A percentile compares a stretch with the other conserved stretches of the same genome.
Evolutionary conservation across 495 filamentous ascomycete genomes (phyloP).

Genomic region (Penicillium riverlandense): DNA sequence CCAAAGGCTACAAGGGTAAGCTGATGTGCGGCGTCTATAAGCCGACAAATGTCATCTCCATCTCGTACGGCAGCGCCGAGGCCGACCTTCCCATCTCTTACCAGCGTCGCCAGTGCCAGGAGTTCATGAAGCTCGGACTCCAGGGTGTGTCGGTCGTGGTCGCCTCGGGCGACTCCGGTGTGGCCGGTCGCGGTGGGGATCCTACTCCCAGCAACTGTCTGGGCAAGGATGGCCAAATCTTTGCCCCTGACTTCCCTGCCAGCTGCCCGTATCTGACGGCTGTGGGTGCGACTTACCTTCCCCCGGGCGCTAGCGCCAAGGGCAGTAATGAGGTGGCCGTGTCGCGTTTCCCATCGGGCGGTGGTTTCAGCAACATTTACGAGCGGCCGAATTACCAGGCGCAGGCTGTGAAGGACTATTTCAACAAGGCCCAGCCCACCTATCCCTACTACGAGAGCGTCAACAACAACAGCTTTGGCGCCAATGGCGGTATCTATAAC

Average conservation of each 20-base stretch:
- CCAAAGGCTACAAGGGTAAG: constrained; percentile 47
- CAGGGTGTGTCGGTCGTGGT: constrained; percentile 55
- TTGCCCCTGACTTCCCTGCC: constrained; percentile 42
- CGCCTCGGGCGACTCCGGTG: constrained; percentile 55
- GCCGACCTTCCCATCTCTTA: constrained; percentile 43
- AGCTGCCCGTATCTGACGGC: constrained; percentile 47
- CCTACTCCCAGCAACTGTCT: constrained; percentile 30
- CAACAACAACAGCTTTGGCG: constrained; percentile 31
- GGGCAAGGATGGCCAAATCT: constrained; percentile 34
- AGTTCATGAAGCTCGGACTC: constrained; percentile 60
- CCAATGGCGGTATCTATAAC: constrained; percentile 49
- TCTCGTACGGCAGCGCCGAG: constrained; percentile 51
- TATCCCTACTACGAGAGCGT: constrained; percentile 35
- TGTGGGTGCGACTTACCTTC: constrained; percentile 42
- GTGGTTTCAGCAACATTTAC: constrained; percentile 67
- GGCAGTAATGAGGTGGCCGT: constrained; percentile 35
- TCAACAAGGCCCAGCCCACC: constrained; percentile 36
- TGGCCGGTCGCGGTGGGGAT: constrained; percentile 36
- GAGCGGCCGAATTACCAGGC: constrained; percentile 51
- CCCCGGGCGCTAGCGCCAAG: constrained; percentile 22
- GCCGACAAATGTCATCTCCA: constrained; percentile 53
- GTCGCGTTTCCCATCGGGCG: constrained; percentile 46
- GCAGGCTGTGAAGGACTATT: constrained; percentile 41
- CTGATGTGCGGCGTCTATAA: constrained; percentile 56
- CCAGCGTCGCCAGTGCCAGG: constrained; percentile 48